These are phyloP conservation scores for Tilletia indica DNA, from an alignment of 1,284 basidiomycete genomes.

Conservation along the genomic window DNA sequence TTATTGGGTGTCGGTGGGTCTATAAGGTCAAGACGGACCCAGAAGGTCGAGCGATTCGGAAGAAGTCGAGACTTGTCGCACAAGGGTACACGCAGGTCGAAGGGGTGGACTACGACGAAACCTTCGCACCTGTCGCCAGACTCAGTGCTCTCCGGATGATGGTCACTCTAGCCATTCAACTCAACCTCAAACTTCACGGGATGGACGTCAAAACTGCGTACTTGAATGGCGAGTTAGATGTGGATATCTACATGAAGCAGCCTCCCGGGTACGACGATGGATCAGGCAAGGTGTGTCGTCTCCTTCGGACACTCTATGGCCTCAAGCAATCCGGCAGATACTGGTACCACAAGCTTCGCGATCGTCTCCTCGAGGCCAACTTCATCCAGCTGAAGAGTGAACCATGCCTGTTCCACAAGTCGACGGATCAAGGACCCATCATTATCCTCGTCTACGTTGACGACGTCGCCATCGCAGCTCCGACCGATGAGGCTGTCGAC, in stretches of 20 bases:
- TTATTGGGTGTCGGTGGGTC: not conserved
- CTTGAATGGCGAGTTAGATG: not conserved
- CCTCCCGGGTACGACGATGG: not conserved
- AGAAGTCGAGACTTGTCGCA: not conserved
- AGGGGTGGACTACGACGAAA: not conserved
- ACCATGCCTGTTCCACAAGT: not conserved
- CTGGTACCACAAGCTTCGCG: not conserved
- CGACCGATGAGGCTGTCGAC: not conserved
- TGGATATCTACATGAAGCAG: constrained; percentile 2
- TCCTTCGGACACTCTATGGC: not conserved
- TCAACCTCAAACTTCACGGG: not conserved
- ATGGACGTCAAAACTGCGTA: not conserved
- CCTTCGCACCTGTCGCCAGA: not conserved
- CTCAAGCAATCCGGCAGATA: not conserved
- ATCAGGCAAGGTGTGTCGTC: not conserved
- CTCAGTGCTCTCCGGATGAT: not conserved
- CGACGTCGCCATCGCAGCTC: not conserved
- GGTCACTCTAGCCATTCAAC: not conserved
- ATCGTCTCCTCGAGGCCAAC: not conserved
- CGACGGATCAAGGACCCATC: not conserved
- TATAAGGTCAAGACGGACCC: not conserved
- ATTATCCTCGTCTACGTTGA: not conserved
- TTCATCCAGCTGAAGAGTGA: not conserved
- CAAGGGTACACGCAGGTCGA: not conserved
- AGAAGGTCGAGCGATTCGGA: not conserved